A percentile compares a stretch with the other conserved stretches of the same genome.
Conservation (phyloP, 805 yeast species). For the Yamadazyma ubonensis region DNA sequence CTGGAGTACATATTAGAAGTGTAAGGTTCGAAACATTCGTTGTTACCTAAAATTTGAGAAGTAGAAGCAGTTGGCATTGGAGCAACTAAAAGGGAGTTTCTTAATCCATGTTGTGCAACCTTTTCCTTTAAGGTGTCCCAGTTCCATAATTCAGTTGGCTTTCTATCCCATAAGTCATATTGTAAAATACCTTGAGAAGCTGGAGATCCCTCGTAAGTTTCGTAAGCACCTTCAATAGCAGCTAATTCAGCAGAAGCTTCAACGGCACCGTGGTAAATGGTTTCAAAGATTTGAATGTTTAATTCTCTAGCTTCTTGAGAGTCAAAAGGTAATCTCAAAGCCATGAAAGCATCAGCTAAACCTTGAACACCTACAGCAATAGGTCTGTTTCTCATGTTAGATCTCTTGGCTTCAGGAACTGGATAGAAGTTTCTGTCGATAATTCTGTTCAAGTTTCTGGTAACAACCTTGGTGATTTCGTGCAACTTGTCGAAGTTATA, state of each 20-base stretch:
- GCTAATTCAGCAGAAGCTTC: conserved; percentile 59
- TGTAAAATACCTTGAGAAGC: conserved; percentile 58
- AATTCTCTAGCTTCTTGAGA: conserved; percentile 55
- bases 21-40: conserved; percentile 63
- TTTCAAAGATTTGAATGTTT: conserved; percentile 60
- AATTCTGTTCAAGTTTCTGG: conserved; percentile 55
- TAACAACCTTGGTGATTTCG: conserved; percentile 52
- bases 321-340: conserved; percentile 56
- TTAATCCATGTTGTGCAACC: conserved; percentile 49
- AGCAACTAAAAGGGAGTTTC: conserved; percentile 61
- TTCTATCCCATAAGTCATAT: conserved; percentile 57
- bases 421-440: conserved; percentile 59
- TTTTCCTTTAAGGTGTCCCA: conserved; percentile 56
- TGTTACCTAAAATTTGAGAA: conserved; percentile 60
- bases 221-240: conserved; percentile 49
- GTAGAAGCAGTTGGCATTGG: conserved; percentile 72
- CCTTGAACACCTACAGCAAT: conserved; percentile 67
- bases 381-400: conserved; percentile 60
- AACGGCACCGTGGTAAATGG: conserved; percentile 59
- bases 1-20: conserved; percentile 62
- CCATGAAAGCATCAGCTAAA: conserved; percentile 58
- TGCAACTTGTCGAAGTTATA: conserved; percentile 58
- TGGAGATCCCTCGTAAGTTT: conserved; percentile 55
- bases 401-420: conserved; percentile 51
- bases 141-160: conserved; percentile 58